Conservation (phyloP, 306 rosid species). For the Prunus mira region DNA sequence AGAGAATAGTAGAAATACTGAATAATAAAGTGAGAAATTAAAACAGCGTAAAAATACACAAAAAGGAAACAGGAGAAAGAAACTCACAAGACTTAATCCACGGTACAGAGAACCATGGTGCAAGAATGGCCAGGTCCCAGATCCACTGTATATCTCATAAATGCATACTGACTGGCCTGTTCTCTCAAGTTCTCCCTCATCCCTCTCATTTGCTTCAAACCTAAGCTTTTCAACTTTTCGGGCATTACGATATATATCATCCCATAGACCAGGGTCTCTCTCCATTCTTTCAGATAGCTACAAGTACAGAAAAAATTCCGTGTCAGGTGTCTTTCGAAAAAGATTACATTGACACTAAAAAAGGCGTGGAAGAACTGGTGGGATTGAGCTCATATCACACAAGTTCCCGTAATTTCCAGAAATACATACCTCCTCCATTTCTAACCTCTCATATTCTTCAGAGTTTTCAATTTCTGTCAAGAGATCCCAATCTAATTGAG, state of each 20-base stretch:
- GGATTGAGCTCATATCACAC: slow-evolving; percentile 13
- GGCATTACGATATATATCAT: slow-evolving; percentile 81
- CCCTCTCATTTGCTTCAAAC: slow-evolving; percentile 93
- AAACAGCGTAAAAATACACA: neutral
- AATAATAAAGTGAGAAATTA: slow-evolving; percentile 1
- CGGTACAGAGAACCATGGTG: slow-evolving; percentile 96
- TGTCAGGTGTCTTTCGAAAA: slow-evolving; percentile 21
- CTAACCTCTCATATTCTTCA: slow-evolving; percentile 78
- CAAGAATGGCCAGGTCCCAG: slow-evolving; percentile 84
- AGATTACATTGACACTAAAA: slow-evolving; percentile 20
- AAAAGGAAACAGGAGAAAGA: slow-evolving; percentile 13
- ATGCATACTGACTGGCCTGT: slow-evolving; percentile 85
- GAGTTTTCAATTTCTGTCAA: slow-evolving; percentile 64
- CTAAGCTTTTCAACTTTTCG: slow-evolving; percentile 83
- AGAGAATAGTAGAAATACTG: slow-evolving; percentile 11
- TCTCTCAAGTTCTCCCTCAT: slow-evolving; percentile 98
- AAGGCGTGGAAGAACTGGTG: slow-evolving; percentile 8
- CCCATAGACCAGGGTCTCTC: slow-evolving; percentile 65
- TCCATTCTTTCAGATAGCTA: slow-evolving; percentile 84
- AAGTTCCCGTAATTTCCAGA: slow-evolving; percentile 24
- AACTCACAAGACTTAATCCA: slow-evolving; percentile 91
- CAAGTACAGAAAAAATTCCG: slow-evolving; percentile 24
- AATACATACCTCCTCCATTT: slow-evolving; percentile 79
- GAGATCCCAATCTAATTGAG: slow-evolving; percentile 72
- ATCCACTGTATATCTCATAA: slow-evolving; percentile 88